These are phyloP conservation scores for Candida qinlingensis DNA, from an alignment of 805 yeast genomes.

Conservation along the genomic window DNA sequence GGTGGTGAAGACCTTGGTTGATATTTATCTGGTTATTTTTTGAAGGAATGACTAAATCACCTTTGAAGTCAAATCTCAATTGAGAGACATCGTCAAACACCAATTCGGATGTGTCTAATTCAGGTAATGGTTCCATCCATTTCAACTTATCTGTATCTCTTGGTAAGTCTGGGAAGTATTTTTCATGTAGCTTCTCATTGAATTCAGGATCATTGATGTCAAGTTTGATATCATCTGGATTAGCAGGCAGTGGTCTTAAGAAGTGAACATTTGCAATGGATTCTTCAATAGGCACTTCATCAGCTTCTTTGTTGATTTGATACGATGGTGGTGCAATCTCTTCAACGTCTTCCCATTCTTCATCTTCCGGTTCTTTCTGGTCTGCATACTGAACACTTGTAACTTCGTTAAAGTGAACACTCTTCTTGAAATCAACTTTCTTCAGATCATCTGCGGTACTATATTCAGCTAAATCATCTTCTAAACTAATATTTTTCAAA, in stretches of 20 bases:
- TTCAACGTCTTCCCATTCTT: conserved; percentile 45
- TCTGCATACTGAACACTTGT: conserved; percentile 18
- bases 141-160: conserved; percentile 73
- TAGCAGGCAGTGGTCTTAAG: conserved; percentile 40
- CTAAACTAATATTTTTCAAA: conserved; percentile 1
- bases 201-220: conserved; percentile 78
- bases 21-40: conserved; percentile 44
- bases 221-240: conserved; percentile 27
- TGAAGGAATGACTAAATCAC: conserved; percentile 61
- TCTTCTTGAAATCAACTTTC: conserved; percentile 13
- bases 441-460: conserved; percentile 7
- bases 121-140: conserved; percentile 81
- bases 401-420: conserved; percentile 31
- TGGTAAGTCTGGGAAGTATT: conserved; percentile 87
- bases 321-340: conserved; percentile 46
- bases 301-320: conserved; percentile 41
- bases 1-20: conserved; percentile 80
- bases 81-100: conserved; percentile 50
- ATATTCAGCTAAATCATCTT: conserved; percentile 1
- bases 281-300: conserved; percentile 38
- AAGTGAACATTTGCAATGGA: conserved; percentile 54
- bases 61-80: conserved; percentile 84
- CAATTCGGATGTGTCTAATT: conserved; percentile 27
- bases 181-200: conserved; percentile 70
- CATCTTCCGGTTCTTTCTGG: conserved; percentile 20